Percentiles rank a stretch among this genome's conserved stretches.
Conservation (phyloP, 805 yeast genomes). For the Jamesozyma jinghongensis region DNA sequence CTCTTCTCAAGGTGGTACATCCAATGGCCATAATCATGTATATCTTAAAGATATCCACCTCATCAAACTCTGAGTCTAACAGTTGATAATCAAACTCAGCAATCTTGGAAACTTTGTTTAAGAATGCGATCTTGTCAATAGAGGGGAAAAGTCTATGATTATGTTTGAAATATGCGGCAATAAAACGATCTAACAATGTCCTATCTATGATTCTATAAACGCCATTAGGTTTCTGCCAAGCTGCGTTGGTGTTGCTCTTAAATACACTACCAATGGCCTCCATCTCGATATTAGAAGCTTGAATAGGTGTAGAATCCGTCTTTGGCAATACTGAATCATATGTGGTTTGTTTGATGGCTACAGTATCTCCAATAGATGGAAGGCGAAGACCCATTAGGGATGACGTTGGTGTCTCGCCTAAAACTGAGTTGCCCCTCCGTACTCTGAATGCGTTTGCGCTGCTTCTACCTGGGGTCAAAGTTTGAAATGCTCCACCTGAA, state of each 20-base stretch:
- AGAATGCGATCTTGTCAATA: slow-evolving; percentile 33
- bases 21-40: slow-evolving; percentile 49
- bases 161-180: slow-evolving; percentile 39
- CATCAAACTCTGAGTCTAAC: slow-evolving; percentile 19
- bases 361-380: neutral
- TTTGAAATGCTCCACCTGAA: no score
- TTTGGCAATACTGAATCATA: slow-evolving; percentile 2
- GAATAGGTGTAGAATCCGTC: slow-evolving; percentile 21
- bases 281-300: slow-evolving; percentile 25
- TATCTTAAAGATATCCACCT: slow-evolving; percentile 35
- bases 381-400: no score
- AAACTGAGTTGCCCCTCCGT: no score
- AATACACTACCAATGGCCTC: slow-evolving; percentile 23
- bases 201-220: slow-evolving; percentile 26
- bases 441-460: no score
- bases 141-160: slow-evolving; percentile 39
- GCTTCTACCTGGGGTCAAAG: no score
- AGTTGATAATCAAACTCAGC: slow-evolving; percentile 23
- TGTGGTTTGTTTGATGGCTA: neutral
- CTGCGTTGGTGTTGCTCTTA: slow-evolving; percentile 25
- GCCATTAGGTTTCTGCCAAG: slow-evolving; percentile 22
- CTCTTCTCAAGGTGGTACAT: slow-evolving; percentile 40
- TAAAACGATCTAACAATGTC: slow-evolving; percentile 30
- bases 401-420: no score
- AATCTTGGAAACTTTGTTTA: slow-evolving; percentile 27